Evolutionary conservation across 2,329 filamentous ascomycete genomes (phyloP).

Genomic region (Phoma herbarum): DNA sequence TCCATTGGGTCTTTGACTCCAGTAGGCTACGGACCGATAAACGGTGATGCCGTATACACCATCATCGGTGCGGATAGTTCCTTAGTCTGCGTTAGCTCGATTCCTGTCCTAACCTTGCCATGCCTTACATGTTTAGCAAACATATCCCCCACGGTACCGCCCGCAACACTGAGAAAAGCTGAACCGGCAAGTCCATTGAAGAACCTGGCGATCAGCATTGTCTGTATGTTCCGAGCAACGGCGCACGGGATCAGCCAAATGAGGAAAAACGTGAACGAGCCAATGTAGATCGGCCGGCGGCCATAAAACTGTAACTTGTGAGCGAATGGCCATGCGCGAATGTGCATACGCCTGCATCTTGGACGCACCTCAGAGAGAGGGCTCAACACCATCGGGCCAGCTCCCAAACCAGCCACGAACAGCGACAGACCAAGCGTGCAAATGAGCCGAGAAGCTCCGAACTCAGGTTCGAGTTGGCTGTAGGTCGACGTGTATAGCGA

Average conservation of each 20-base stretch:
- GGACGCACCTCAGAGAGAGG: slow-evolving; percentile 60
- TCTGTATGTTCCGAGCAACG: slow-evolving; percentile 81
- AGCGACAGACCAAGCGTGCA: slow-evolving; percentile 82
- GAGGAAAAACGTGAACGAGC: slow-evolving; percentile 76
- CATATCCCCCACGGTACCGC: slow-evolving; percentile 81
- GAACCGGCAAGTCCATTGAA: slow-evolving; percentile 75
- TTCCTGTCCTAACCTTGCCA: slow-evolving; percentile 2
- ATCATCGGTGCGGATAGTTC: slow-evolving; percentile 84
- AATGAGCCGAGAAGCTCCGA: slow-evolving; percentile 73
- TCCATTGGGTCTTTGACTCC: not conserved
- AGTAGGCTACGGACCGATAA: slow-evolving; percentile 55
- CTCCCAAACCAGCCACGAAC: slow-evolving; percentile 79
- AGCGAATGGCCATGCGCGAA: slow-evolving; percentile 5
- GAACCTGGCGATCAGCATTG: slow-evolving; percentile 80
- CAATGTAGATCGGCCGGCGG: slow-evolving; percentile 79
- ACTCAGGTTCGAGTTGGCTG: slow-evolving; percentile 76
- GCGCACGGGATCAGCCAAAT: slow-evolving; percentile 85
- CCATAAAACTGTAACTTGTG: slow-evolving; percentile 73
- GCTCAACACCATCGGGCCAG: slow-evolving; percentile 65
- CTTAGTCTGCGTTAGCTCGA: slow-evolving; percentile 29
- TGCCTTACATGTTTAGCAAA: slow-evolving; percentile 47
- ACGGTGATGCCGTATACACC: slow-evolving; percentile 67
- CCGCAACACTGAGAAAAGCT: slow-evolving; percentile 73
- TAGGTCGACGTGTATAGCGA: slow-evolving; percentile 93
- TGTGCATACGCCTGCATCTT: slow-evolving; percentile 17